phyloP scores from a whole-genome alignment of 805 yeast genomes.

The Debaryomyces maramus region DNA sequence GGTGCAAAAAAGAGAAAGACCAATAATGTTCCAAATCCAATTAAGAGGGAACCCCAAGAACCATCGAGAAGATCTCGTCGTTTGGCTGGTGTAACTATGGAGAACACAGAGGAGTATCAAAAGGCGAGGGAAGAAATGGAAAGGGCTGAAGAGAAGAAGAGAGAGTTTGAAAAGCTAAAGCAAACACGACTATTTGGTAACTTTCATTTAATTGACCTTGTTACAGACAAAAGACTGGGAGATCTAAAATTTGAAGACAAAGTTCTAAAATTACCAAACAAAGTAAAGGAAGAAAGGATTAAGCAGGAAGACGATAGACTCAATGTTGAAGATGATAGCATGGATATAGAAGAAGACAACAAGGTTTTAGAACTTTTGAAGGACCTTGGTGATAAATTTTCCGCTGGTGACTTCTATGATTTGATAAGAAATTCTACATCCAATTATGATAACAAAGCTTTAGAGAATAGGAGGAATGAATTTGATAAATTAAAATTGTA shows the following conservation, averaged over 20 bases:
- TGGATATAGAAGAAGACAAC: slow-evolving; percentile 18
- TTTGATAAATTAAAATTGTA: slow-evolving; percentile 53
- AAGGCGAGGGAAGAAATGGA: slow-evolving; percentile 38
- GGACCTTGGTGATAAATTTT: slow-evolving; percentile 50
- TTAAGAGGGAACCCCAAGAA: slow-evolving; percentile 21
- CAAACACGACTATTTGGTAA: slow-evolving; percentile 65
- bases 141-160: slow-evolving; percentile 31
- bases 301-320: slow-evolving; percentile 7
- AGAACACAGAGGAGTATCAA: slow-evolving; percentile 44
- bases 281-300: slow-evolving; percentile 7
- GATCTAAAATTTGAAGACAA: slow-evolving; percentile 29
- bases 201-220: slow-evolving; percentile 58
- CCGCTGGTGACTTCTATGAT: slow-evolving; percentile 72
- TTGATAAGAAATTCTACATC: slow-evolving; percentile 34
- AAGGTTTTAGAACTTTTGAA: slow-evolving; percentile 34
- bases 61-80: slow-evolving; percentile 80
- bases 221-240: slow-evolving; percentile 43
- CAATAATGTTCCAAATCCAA: slow-evolving; percentile 19
- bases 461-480: slow-evolving; percentile 52
- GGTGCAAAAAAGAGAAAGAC: slow-evolving; percentile 29
- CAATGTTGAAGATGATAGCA: slow-evolving; percentile 9
- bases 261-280: slow-evolving; percentile 17
- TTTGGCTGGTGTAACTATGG: slow-evolving; percentile 68
- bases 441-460: slow-evolving; percentile 35
- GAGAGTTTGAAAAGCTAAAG: slow-evolving; percentile 50